Percentiles rank a stretch among this genome's conserved stretches.
phyloP scores from a whole-genome alignment of 176 grass and related monocot species.

The Tillandsia fasciculata region DNA sequence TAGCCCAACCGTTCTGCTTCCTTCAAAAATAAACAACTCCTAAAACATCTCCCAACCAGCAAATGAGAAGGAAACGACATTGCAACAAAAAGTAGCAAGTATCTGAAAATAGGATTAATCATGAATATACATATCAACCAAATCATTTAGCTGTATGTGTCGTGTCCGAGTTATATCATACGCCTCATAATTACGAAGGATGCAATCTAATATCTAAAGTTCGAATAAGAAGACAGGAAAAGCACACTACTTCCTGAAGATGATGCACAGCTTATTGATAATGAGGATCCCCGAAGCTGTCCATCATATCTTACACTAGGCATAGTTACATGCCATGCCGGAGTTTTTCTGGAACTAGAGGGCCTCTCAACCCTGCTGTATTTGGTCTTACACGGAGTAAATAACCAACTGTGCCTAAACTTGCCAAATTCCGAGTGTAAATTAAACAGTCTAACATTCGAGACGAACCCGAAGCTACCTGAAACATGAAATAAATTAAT shows the following conservation, averaged over 20 bases:
- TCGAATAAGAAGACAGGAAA: neutral
- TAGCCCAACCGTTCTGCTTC: too few species aligned
- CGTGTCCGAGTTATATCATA: neutral
- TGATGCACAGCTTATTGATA: neutral
- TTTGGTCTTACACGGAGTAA: slow-evolving; percentile 2
- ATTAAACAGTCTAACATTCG: neutral
- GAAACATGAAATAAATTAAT: neutral
- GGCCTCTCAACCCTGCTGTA: neutral
- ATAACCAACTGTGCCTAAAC: neutral
- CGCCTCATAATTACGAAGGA: neutral
- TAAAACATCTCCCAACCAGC: too few species aligned
- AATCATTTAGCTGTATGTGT: too few species aligned
- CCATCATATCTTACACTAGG: neutral
- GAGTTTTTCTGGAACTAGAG: neutral
- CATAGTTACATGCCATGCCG: neutral
- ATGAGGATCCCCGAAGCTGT: neutral
- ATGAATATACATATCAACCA: too few species aligned
- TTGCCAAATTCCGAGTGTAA: neutral
- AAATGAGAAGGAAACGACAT: too few species aligned
- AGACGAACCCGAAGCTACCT: neutral
- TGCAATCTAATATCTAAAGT: neutral
- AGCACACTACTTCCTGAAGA: neutral
- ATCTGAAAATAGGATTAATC: too few species aligned
- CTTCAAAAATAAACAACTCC: too few species aligned
- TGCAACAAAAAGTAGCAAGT: too few species aligned